Evolutionary conservation across 1,139 yeast species (phyloP), one percentile per base, ranked within the genome.

Genomic region (Scheffersomyces lignicola): DNA sequence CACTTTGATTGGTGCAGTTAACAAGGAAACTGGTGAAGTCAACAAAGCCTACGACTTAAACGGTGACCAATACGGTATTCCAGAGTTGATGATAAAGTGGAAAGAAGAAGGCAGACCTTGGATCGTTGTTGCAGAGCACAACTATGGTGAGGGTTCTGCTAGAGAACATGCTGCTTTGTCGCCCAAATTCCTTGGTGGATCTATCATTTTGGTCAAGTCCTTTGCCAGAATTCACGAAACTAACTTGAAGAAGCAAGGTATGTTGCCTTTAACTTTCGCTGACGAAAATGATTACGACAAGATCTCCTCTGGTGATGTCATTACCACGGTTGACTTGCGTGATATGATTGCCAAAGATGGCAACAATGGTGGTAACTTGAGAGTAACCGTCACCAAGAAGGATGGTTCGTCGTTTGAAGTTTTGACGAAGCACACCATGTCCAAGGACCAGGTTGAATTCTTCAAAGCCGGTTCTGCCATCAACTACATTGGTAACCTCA

Each of bases 131-230:
- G 98, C 97, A 34, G 98, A 90, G 58, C 96, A 92, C 59, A 92
- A 92, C 67, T 92, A 90, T 54, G 98, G 98, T 63, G 98, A 92
- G 71, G 98, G 98, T 46, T 88, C 97, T 37, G 97, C 98, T 16
- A 85, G 98, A 74, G 98, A 92, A 61, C 98, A 92, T 56, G 98
- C 98, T 36, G 98, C 98, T 5, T 71, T 92, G 54, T 87, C 94
- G 27, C 98, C 98, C 43, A 76, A 95, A 61, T 92, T 85, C 70
- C 73, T 92, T 36, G 97, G 97, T 43, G 98, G 97, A 41, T 69
- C 83, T 37, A 78, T 89, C 46, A 84, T 92, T 45, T 70, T 92
- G 44, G 95, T 89, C 51, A 92, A 92, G 67, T 89, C 97, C 9
- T 92, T 92, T 69, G 98, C 98, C 28, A 84, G 98, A 73, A 92